These are phyloP conservation scores for Hypoxylon sp. DNA, from an alignment of 2,329 filamentous ascomycete genomes.

Conservation along the genomic window DNA sequence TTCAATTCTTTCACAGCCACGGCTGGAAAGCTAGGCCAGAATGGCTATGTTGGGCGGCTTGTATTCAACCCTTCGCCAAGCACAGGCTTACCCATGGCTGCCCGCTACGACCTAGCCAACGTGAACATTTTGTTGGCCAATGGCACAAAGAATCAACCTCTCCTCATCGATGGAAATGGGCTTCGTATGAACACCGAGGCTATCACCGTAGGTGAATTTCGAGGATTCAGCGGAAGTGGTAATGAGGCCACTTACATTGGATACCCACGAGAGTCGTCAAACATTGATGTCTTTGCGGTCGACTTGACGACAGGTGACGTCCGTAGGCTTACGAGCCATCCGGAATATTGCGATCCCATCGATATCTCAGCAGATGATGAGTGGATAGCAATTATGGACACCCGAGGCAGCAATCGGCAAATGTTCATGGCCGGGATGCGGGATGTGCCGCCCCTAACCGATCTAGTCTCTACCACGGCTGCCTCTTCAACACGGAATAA, in stretches of 20 bases:
- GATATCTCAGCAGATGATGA: conserved; percentile 60
- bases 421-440: conserved; percentile 61
- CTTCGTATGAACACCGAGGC: conserved; percentile 53
- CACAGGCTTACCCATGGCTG: conserved; percentile 50
- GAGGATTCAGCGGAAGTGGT: conserved; percentile 61
- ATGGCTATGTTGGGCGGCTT: conserved; percentile 58
- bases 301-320: conserved; percentile 59
- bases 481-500: conserved; percentile 63
- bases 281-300: conserved; percentile 62
- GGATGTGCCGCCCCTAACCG: conserved; percentile 60
- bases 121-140: conserved; percentile 57
- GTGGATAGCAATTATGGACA: conserved; percentile 63
- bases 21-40: conserved; percentile 48
- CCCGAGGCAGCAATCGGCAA: conserved; percentile 59
- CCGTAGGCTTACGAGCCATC: conserved; percentile 60
- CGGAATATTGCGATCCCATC: conserved; percentile 62
- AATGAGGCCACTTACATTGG: conserved; percentile 61
- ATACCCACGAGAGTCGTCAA: conserved; percentile 58
- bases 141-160: conserved; percentile 32
- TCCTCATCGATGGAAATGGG: conserved; percentile 49
- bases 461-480: conserved; percentile 55
- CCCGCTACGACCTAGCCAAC: conserved; percentile 60
- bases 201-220: conserved; percentile 60
- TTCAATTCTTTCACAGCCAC: conserved; percentile 58
- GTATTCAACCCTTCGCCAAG: conserved; percentile 58